Conservation (phyloP, 2,329 filamentous ascomycete genomes). For the Rutstroemia sydowiana region DNA sequence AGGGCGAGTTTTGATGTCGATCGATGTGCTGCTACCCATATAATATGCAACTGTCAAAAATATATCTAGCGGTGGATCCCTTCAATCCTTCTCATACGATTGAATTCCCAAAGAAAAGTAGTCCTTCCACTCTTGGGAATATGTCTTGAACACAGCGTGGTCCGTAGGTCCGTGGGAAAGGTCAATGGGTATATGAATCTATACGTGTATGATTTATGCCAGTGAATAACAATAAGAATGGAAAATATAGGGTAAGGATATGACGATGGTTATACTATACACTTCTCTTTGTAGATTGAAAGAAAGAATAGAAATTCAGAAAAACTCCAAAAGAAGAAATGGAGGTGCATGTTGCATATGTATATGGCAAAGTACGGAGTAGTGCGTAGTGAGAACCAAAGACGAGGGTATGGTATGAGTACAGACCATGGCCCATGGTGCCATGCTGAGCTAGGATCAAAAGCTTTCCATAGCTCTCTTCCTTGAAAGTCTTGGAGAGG, state of each 20-base stretch:
- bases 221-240: not conserved
- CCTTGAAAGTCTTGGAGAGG: not conserved
- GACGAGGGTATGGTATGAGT: not conserved
- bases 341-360: slow-evolving; percentile 5
- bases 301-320: not conserved
- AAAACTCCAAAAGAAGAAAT: not conserved
- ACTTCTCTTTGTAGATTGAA: not conserved
- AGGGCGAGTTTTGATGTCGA: not conserved
- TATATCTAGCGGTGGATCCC: not conserved
- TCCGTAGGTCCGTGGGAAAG: slow-evolving; percentile 13
- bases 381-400: not conserved
- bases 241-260: not conserved
- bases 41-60: not conserved
- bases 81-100: not conserved
- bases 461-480: not conserved
- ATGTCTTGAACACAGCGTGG: slow-evolving; percentile 13
- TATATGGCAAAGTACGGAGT: slow-evolving; percentile 5
- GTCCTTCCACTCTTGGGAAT: not conserved
- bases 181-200: slow-evolving; percentile 16
- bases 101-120: slow-evolving; percentile 1
- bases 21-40: not conserved
- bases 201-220: slow-evolving; percentile 13
- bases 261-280: not conserved
- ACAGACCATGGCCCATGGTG: not conserved
- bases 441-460: not conserved